A percentile compares a stretch with the other conserved stretches of the same genome.
These are phyloP conservation scores for Fragosphaeria purpurea DNA, from an alignment of 2,329 filamentous ascomycete species.

Conservation along the genomic window DNA sequence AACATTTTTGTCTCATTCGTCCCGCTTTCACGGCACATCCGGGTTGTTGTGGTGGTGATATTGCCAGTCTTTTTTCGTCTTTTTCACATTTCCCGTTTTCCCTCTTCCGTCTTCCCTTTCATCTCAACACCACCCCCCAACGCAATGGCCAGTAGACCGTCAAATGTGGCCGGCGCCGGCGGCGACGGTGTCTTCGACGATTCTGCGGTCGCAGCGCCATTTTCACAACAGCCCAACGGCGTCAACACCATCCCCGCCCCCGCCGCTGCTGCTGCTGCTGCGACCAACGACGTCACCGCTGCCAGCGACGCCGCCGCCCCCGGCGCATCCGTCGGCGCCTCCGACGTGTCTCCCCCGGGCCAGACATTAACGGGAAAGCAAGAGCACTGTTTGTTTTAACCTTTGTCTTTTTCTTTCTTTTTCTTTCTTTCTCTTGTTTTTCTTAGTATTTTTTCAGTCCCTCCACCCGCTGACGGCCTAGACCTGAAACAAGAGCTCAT, in stretches of 20 bases:
- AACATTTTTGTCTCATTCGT: no score
- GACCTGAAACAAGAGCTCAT: conserved; percentile 95
- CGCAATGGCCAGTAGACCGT: no score
- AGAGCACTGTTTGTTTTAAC: conserved; percentile 77
- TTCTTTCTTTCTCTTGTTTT: no score
- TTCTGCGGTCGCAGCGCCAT: no score
- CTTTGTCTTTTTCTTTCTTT: neutral
- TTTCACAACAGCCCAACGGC: neutral
- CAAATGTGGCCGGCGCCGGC: no score
- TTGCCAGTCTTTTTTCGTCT: neutral
- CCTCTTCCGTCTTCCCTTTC: neutral
- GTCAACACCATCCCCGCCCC: neutral
- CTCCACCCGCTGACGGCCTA: conserved; percentile 23
- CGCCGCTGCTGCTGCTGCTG: neutral
- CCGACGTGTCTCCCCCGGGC: conserved; percentile 26
- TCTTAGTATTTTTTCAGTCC: neutral
- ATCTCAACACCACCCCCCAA: neutral
- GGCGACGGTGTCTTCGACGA: neutral
- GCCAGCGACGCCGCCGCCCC: neutral
- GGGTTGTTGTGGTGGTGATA: no score
- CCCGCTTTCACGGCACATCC: no score
- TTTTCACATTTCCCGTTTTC: neutral
- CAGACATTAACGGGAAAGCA: conserved; percentile 79
- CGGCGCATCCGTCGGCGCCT: conserved; percentile 11
- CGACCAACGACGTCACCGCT: conserved; percentile 12